Percentiles rank a stretch among this genome's conserved stretches.
These are phyloP conservation scores for Epichloe amarillans DNA, from an alignment of 2,329 filamentous ascomycete genomes.

Conservation along the genomic window DNA sequence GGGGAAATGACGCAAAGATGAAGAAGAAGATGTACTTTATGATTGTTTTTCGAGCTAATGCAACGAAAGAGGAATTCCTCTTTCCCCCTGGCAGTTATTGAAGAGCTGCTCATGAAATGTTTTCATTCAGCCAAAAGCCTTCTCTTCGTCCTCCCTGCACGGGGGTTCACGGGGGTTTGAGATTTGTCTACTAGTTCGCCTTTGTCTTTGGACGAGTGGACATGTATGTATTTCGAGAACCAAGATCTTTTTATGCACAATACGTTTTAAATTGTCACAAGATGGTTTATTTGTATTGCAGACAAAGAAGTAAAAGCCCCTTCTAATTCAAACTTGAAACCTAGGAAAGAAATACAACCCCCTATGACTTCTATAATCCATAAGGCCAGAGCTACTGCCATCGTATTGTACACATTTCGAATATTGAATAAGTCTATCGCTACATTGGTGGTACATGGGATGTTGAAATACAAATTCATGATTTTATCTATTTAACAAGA, in stretches of 20 bases:
- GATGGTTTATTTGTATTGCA: background rate
- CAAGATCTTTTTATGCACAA: conserved; percentile 1
- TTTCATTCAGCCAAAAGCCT: conserved; percentile 18
- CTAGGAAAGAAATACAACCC: no score
- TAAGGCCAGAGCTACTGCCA: background rate
- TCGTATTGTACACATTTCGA: background rate
- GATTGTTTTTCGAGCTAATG: conserved; percentile 7
- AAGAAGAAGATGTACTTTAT: background rate
- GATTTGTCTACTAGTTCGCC: background rate
- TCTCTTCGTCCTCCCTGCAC: no score
- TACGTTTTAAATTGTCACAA: background rate
- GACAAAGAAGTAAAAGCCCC: background rate
- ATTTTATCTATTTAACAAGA: no score
- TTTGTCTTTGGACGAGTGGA: background rate
- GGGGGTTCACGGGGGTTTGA: no score
- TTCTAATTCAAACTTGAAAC: no score
- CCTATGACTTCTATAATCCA: no score
- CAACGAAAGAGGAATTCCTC: conserved; percentile 17
- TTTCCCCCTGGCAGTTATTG: conserved; percentile 10
- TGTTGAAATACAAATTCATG: background rate
- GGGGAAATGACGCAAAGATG: background rate
- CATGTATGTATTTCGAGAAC: background rate
- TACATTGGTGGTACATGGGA: no score
- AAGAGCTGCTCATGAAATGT: conserved; percentile 13
- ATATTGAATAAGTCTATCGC: background rate